These are phyloP conservation scores for Pseudogymnoascus pannorum DNA, from an alignment of 2,329 filamentous ascomycete species.

Conservation along the genomic window DNA sequence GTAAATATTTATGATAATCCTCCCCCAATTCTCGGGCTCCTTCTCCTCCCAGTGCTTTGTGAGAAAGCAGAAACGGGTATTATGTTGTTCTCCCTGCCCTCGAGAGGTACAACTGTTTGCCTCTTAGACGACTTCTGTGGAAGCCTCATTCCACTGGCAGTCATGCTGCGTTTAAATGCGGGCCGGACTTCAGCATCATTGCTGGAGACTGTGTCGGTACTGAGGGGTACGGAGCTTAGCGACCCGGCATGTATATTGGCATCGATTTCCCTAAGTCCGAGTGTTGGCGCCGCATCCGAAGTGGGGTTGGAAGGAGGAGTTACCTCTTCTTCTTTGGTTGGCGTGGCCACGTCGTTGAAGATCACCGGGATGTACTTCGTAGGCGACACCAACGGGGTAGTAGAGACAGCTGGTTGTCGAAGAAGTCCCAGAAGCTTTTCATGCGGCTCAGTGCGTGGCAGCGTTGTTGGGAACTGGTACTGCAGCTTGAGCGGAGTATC, in stretches of 20 bases:
- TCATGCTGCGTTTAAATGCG: constrained; percentile 24
- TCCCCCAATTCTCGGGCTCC: constrained; percentile 23
- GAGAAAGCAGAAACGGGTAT: constrained; percentile 13
- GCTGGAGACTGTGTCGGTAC: neutral
- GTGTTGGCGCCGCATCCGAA: constrained; percentile 29
- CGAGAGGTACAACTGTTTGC: constrained; percentile 32
- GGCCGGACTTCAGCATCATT: neutral
- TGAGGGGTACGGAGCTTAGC: constrained; percentile 12
- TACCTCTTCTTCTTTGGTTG: constrained; percentile 20
- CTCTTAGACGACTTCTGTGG: constrained; percentile 35
- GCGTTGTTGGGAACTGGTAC: constrained; percentile 71
- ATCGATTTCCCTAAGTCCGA: constrained; percentile 44
- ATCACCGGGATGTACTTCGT: constrained; percentile 32
- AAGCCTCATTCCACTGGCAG: constrained; percentile 32
- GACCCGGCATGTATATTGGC: constrained; percentile 35
- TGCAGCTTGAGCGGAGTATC: constrained; percentile 73
- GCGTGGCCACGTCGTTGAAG: constrained; percentile 23
- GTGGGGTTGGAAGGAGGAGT: constrained; percentile 11
- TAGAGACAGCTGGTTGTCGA: constrained; percentile 32
- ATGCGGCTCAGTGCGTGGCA: constrained; percentile 68
- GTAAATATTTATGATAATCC: neutral
- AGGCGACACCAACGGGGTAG: constrained; percentile 18
- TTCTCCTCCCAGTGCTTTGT: constrained; percentile 26
- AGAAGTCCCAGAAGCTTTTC: constrained; percentile 47
- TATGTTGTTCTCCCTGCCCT: constrained; percentile 38